Evolutionary conservation across 352 stramenopile species (phyloP), one percentile per base, ranked within the genome.

Genomic region (Phytophthora megakarya): DNA sequence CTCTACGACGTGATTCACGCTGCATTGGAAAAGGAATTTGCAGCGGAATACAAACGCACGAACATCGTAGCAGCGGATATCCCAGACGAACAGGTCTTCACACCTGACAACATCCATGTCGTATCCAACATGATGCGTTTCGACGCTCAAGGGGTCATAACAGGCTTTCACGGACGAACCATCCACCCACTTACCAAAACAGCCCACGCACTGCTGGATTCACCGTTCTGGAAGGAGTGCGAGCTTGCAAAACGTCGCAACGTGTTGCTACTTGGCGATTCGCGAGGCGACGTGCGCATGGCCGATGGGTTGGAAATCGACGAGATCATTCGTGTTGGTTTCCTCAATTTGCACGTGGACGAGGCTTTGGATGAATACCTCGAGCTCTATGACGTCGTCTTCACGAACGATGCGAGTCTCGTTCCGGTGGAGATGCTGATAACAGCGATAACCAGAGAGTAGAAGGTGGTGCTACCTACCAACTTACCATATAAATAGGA

Each of bases 131-230:
- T 92, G 75, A 92, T 92, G 83, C 54, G 66, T 13, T 90, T 90
- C 49, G 69, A 86, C 42, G 64, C 72, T 15, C 30, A 69, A 2
- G 84, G 78, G 1, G 32, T 60, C 2, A 69, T 88, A 47, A 56
- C 76, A 42, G 73, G 68, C 37, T 89, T 92, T 58, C 52, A 89
- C 15, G 84, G 80, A 33, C 69, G 67, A 49, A 28, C 86, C 13
- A 92, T 92, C 58, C 81, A 92, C 53, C 84, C 76, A 39, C 71
- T 89, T 30, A 92, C 89, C 76, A 92, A 92, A 69, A 92, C 88
- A 42, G 76, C 81, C 11, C 74, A 70, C 19, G 80, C 88, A 26
- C 18, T 90, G 43, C 56, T 79, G 10, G 73, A 85, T 43, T 88
- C 78, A 13, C 65, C 72, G 8, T 90, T 90, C 49, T 84, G 76